Evolutionary conservation across 306 rosid genomes (phyloP).

Genomic region (Mucuna pruriens): DNA sequence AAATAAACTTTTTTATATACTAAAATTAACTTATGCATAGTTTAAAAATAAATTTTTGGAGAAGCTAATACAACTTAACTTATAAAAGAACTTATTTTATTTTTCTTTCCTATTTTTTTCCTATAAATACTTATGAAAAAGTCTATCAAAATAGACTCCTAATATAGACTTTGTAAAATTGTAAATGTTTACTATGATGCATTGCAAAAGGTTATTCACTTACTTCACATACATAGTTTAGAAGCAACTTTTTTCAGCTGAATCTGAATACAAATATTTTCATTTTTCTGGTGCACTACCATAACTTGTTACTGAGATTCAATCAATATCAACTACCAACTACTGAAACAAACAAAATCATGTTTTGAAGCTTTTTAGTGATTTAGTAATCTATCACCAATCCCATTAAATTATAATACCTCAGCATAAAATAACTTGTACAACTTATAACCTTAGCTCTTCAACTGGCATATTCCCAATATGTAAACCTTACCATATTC

Average conservation of each 20-base stretch:
- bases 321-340: neutral
- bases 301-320: neutral
- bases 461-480: slow-evolving; percentile 32
- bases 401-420: neutral
- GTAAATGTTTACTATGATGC: neutral
- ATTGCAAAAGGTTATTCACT: neutral
- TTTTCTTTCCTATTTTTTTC: too few relatives aligned
- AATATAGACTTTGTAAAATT: neutral
- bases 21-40: too few relatives aligned
- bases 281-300: neutral
- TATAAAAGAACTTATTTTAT: too few relatives aligned
- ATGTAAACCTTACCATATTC: slow-evolving; percentile 46
- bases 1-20: too few relatives aligned
- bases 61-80: too few relatives aligned
- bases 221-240: neutral
- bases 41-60: too few relatives aligned
- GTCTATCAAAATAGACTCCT: too few relatives aligned
- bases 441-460: neutral
- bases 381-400: neutral
- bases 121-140: too few relatives aligned
- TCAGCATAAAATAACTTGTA: neutral
- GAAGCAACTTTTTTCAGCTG: neutral
- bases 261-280: slow-evolving; percentile 16
- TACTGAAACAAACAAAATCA: neutral
- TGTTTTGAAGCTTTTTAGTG: neutral